Base-by-base conservation (phyloP, 352 stramenopile genomes). In the Phytophthora crassamura region DNA sequence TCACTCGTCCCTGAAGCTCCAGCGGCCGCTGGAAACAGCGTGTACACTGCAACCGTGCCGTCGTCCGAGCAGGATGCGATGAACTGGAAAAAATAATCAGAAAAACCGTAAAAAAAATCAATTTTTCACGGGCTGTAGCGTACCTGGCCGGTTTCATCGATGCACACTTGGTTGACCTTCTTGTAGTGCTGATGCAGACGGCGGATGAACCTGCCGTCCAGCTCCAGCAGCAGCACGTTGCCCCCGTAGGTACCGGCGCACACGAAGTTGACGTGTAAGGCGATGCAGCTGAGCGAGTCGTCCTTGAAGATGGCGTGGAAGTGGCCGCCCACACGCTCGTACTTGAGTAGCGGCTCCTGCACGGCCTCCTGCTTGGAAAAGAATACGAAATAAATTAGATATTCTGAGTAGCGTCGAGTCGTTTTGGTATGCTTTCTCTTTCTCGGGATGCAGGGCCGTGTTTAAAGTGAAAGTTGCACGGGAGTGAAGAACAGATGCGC, bases 271-370 rank as follows among this genome's bases (percentile, higher is more conserved):
- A 95, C 83, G 63, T 95, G 84, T 49, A 93, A 69, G 14, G 87
- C 83, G 52, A 91, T 87, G 64, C 84, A 93, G 56, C 80, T 89
- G 28, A 95, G 78, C 59, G 87, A 91, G 54, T 95, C 87, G 65
- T 95, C 87, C 59, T 91, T 92, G 64, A 95, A 91, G 50, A 95
- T 89, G 36, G 84, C 83, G 56, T 93, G 87, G 56, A 95, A 90
- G 63, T 95, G 85, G 18, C 84, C 84, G 30, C 84, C 83, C n/a
- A 95, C 77, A 43, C 87, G 87, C 63, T 95, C 87, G 69, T 95
- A 95, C 73, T 95, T 95, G 61, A 95, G 78, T 50, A 95, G 71
- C 30, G 87, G 87, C 61, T 94, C 86, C 49, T 80, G 67, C 7
- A 50, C 34, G 9, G 56, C 59, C 18, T 69, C 53, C 53, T 61